Evolutionary conservation across 192 early-diverging fungal species (phyloP), one percentile per base, ranked within the genome.

Genomic region (Coemansia sp.): DNA sequence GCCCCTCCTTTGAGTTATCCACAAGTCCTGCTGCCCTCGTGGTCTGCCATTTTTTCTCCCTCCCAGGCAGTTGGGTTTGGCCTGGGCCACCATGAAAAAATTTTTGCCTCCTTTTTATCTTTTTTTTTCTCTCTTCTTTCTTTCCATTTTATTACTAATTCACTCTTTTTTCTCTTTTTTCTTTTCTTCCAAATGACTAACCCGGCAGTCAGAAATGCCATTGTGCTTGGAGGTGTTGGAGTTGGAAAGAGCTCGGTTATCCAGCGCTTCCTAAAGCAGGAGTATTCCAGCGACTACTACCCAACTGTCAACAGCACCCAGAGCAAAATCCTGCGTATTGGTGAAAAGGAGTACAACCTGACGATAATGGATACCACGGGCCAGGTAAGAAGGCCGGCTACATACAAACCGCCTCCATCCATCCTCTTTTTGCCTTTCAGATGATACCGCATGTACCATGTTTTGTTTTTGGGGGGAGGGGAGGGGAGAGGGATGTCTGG

Each of bases 361-460:
- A 92, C 91, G 58, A 96, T 97, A 46, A 90, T 93, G 62, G 97
- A 98, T 69, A 97, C 97, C 8, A 93, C 97, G 8, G 97, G 97
- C 53, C 94, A 96, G 84, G 87, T 87, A 87, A 74, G 65, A 48
- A 15, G 10, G 1, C 22, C 19, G 10, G 17, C 11, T 1, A 41
- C 11, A 27, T 14, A 4, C 29, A 32, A 32, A 32, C 29, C n/a
- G n/a, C n/a, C n/a, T n/a, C n/a, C n/a, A n/a, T n/a, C n/a, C n/a
- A n/a, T n/a, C n/a, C n/a, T 35, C 48, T 46, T 33, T 58, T 40
- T 52, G 10, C 57, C 14, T 24, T 39, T 24, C 17, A 56, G 37
- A 34, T 53, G 52, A 53, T 35, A 35, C 10, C 18, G 27, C 27
- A 50, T 29, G 27, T 50, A n/a, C n/a, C 8, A 15, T 60, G 42